phyloP scores from a whole-genome alignment of 2,329 filamentous ascomycete genomes.

The Colletotrichum magnum region DNA sequence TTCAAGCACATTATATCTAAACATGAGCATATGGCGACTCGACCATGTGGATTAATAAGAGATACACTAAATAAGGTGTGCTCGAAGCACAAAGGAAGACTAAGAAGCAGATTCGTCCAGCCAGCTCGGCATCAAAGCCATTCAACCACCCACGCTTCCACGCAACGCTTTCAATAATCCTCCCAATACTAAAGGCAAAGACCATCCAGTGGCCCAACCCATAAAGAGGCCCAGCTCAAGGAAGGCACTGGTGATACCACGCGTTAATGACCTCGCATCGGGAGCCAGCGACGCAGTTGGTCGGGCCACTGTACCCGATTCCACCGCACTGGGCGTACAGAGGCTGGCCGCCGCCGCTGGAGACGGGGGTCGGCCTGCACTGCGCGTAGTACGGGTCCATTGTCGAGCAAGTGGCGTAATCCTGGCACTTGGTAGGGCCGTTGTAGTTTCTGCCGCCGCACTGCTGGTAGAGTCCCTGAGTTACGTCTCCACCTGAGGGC shows the following conservation, averaged over 20 bases:
- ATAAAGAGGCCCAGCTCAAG: not conserved
- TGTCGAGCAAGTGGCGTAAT: slow-evolving; percentile 15
- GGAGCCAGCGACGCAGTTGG: slow-evolving; percentile 22
- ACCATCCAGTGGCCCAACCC: not conserved
- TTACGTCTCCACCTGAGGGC: not conserved
- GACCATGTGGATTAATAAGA: no score
- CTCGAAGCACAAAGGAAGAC: no score
- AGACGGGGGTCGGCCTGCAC: slow-evolving; percentile 16
- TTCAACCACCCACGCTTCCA: no score
- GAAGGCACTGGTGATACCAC: slow-evolving; percentile 33
- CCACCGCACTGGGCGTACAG: slow-evolving; percentile 32
- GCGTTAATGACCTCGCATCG: slow-evolving; percentile 22
- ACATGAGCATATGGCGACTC: no score
- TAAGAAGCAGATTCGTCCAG: no score
- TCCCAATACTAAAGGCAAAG: no score
- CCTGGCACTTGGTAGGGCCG: slow-evolving; percentile 21
- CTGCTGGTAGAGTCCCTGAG: slow-evolving; percentile 24
- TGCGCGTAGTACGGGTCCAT: slow-evolving; percentile 27
- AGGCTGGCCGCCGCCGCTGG: not conserved
- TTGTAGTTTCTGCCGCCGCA: slow-evolving; percentile 23
- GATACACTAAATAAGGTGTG: no score
- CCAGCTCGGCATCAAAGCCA: no score
- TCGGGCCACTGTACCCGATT: slow-evolving; percentile 14
- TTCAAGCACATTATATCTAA: no score
- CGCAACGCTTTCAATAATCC: no score